Base-by-base conservation (phyloP, 2,329 filamentous ascomycete species). In the Penicillium sp. region DNA sequence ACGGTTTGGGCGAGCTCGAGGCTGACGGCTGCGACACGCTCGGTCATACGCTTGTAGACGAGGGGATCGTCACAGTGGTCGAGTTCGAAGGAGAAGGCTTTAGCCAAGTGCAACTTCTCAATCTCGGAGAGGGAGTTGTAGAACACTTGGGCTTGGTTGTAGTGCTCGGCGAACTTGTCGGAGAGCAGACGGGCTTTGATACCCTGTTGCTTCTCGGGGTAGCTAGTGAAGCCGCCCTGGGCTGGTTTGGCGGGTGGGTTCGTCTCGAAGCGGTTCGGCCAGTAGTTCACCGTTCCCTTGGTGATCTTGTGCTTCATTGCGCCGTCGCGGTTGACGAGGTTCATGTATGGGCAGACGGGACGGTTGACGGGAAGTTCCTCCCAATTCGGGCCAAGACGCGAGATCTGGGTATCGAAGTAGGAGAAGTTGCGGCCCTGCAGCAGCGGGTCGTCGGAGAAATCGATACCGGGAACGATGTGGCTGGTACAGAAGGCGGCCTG, bases 401-500 rank as follows among this genome's bases (percentile, higher is more conserved):
- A 84, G 24, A 90, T 76, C 67, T 91, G 71, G 7, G 73, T 74
- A 42, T 75, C 74, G 31, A 75, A 75, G 62, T 76, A 84, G 15
- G 77, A 81, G 68, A 84, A 84, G 74, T 90, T 91, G 31, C 88
- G 84, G 29, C 87, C 88, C 66, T 91, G 87, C 3, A 84, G 73
- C 2, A 92, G 79, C 2, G 88, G 88, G 56, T 92, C 89, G 54
- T 91, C 84, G 0, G 86, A 88, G 67, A 88, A 87, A 13, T 87
- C 88, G 53, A 92, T 87, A 23, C 89, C 89, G 0, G 87, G 88
- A 0, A 94, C 86, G 45, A 94, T 75, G 60, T 95, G 89, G 50
- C 84, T 81, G 1, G 90, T 93, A 65, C 87, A 91, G 71, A 94
- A 95, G 1, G 89, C 89, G 1, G 85, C 83, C 71, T 95, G 90